Base-by-base conservation (phyloP, 225 moss, liverwort and hornwort species). In the Asterella californica region DNA sequence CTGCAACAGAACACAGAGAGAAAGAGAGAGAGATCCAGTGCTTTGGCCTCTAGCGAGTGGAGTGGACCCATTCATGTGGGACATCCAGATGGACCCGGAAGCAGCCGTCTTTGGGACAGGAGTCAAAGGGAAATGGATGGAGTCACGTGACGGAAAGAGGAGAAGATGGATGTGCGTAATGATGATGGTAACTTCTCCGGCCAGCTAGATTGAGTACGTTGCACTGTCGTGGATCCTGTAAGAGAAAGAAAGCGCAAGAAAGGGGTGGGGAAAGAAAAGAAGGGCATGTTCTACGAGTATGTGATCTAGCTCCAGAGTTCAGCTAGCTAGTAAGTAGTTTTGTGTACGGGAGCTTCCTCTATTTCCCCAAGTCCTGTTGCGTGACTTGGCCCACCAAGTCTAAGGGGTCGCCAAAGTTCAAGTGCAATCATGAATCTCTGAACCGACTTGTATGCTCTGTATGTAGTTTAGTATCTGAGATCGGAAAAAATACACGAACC, bases 131-230 rank as follows among this genome's bases (percentile, higher is more conserved):
- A 29, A 65, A 65, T 17, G 65, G 65, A 65, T 65, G 65, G 65
- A 65, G 65, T 65, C 65, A 65, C 65, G 65, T 65, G 65, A 65
- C 65, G 65, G 65, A 65, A 65, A 65, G 65, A 65, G 65, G 17
- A 30, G 11, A 33, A 29, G 65, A 65, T 65, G 65, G 65, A 65
- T 65, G 65, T 65, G 65, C 65, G 65, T 65, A 33, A 65, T 65
- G 29, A 65, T 65, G 65, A 65, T 65, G 65, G 65, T 11, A 59
- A 59, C 59, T 59, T 59, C 59, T 59, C 59, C 59, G 59, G 59
- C 22, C 59, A 21, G 59, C 59, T 0, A 59, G 18, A 59, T 18
- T 21, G 59, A 48, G 19, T 59, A 25, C 59, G 22, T 59, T 59
- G 59, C 5, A 59, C 59, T 25, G 22, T 21, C 22, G 59, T 59